These are phyloP conservation scores for Aspergillus tanneri DNA, from an alignment of 2,329 filamentous ascomycete species.

Conservation along the genomic window DNA sequence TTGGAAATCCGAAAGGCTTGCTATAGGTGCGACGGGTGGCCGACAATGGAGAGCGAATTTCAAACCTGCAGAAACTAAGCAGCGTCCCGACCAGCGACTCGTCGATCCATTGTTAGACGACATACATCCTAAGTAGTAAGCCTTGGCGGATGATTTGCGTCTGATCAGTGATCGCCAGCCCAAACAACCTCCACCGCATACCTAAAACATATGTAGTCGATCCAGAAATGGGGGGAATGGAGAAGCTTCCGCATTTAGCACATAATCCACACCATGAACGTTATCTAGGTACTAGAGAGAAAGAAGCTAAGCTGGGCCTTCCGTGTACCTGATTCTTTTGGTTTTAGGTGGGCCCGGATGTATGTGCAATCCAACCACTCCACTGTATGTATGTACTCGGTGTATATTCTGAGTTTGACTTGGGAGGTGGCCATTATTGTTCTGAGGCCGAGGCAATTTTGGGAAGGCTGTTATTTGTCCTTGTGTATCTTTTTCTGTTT, in stretches of 20 bases:
- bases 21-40: conserved; percentile 18
- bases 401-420: too few species aligned
- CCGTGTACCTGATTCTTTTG: too few species aligned
- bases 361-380: background rate
- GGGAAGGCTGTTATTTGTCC: too few species aligned
- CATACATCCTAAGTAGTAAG: too few species aligned
- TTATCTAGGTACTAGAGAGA: background rate
- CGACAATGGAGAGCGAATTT: conserved; percentile 11
- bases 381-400: background rate
- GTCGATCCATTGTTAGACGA: conserved; percentile 13
- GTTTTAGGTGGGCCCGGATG: background rate
- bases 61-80: conserved; percentile 16
- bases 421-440: too few species aligned
- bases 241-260: conserved; percentile 4
- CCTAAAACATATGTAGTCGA: conserved; percentile 10
- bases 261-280: background rate
- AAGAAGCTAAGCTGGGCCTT: background rate
- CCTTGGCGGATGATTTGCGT: conserved; percentile 27
- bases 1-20: conserved; percentile 7
- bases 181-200: conserved; percentile 8
- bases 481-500: too few species aligned
- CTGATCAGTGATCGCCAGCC: conserved; percentile 16
- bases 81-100: conserved; percentile 12
- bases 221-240: conserved; percentile 3
- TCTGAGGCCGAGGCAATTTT: too few species aligned